These are phyloP conservation scores for Viola odorata DNA, from an alignment of 345 rosid species.

Conservation along the genomic window DNA sequence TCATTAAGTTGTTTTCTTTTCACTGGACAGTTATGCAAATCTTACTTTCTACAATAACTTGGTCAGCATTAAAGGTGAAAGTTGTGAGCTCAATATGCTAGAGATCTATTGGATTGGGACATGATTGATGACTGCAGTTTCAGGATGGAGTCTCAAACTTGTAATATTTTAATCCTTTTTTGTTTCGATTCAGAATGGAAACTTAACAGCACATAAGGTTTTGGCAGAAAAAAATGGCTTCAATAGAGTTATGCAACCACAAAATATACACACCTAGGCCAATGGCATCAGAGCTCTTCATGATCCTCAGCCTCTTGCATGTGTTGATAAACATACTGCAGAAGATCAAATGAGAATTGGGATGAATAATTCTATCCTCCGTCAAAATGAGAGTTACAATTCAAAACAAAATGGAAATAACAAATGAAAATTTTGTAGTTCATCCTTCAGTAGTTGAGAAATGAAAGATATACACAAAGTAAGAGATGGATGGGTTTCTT, in stretches of 20 bases:
- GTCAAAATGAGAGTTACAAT: too few species aligned
- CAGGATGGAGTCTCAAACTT: too few species aligned
- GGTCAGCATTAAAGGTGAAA: background rate
- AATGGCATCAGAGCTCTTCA: conserved; percentile 34
- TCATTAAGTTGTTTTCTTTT: too few species aligned
- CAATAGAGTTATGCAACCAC: background rate
- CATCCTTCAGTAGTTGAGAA: background rate
- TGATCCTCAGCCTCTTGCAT: conserved; percentile 31
- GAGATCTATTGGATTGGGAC: too few species aligned
- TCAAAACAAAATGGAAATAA: too few species aligned
- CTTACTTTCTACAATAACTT: too few species aligned
- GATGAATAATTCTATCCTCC: background rate
- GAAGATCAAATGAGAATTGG: background rate
- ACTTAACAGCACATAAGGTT: background rate
- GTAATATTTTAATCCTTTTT: too few species aligned
- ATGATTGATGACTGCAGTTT: too few species aligned
- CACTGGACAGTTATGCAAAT: too few species aligned
- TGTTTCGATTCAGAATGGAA: background rate
- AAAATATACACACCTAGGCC: conserved; percentile 22
- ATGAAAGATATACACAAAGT: too few species aligned
- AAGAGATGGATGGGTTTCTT: too few species aligned
- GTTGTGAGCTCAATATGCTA: background rate
- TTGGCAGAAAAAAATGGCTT: background rate
- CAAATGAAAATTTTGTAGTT: background rate
- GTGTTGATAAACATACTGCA: conserved; percentile 32